These are phyloP conservation scores for Tuber aestivum DNA, from an alignment of 495 filamentous ascomycete species.

Conservation along the genomic window DNA sequence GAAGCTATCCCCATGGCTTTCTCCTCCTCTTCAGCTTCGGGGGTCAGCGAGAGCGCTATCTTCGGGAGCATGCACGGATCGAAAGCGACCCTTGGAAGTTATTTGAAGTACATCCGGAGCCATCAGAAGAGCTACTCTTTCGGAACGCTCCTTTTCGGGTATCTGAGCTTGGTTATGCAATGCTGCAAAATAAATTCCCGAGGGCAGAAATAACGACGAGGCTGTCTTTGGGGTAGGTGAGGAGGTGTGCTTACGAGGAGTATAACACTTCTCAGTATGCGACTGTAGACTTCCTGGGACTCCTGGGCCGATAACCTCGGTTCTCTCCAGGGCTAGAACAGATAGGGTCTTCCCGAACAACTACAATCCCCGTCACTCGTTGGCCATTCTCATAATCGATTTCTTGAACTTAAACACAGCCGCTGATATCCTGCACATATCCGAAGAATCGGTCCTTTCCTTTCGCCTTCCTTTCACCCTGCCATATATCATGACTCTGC, in stretches of 20 bases:
- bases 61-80: slow-evolving; percentile 2
- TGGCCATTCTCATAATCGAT: too few relatives aligned
- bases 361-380: too few relatives aligned
- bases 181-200: neutral
- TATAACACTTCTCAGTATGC: too few relatives aligned
- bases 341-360: too few relatives aligned
- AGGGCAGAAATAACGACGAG: neutral
- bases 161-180: neutral
- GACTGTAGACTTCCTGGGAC: too few relatives aligned
- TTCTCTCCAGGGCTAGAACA: too few relatives aligned
- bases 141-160: neutral
- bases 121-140: too few relatives aligned
- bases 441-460: slow-evolving; percentile 32
- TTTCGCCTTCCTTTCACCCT: slow-evolving; percentile 36
- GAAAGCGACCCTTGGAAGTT: neutral
- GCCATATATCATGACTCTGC: too few relatives aligned
- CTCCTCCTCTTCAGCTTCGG: neutral
- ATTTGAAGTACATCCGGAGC: too few relatives aligned
- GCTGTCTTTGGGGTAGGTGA: neutral
- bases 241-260: neutral
- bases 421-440: slow-evolving; percentile 12
- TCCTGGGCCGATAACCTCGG: too few relatives aligned
- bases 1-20: neutral
- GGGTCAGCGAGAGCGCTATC: neutral
- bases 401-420: slow-evolving; percentile 24